A percentile compares a stretch with the other conserved stretches of the same genome.
These are phyloP conservation scores for Schizosaccharomyces japonicus DNA, from an alignment of 805 yeast species.

Conservation along the genomic window DNA sequence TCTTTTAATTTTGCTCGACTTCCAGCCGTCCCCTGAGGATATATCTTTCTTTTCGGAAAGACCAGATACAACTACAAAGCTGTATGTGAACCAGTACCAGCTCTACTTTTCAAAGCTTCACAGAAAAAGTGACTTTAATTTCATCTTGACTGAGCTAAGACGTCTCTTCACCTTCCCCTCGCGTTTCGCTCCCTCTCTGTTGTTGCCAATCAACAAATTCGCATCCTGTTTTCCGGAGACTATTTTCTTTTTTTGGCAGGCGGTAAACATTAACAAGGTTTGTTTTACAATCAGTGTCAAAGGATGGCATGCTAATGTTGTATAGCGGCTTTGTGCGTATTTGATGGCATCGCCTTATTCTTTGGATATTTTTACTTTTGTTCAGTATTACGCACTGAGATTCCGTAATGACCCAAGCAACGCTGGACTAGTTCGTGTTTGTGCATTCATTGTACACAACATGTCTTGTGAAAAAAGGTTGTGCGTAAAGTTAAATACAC, in stretches of 20 bases:
- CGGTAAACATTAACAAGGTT: constrained; percentile 40
- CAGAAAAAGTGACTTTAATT: constrained; percentile 16
- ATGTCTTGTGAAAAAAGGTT: constrained; percentile 14
- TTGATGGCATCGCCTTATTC: constrained; percentile 25
- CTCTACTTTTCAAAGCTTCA: constrained; percentile 17
- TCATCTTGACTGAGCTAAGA: constrained; percentile 14
- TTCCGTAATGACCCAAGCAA: constrained; percentile 18
- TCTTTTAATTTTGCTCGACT: constrained; percentile 34
- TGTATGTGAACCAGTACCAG: constrained; percentile 14
- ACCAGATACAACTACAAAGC: background rate
- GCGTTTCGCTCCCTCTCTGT: constrained; percentile 16
- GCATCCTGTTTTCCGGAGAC: constrained; percentile 29
- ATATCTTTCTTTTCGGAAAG: background rate
- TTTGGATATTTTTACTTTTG: constrained; percentile 28
- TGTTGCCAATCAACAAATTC: constrained; percentile 14
- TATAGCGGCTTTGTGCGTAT: constrained; percentile 14
- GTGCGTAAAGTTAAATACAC: constrained; percentile 10
- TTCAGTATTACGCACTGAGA: constrained; percentile 34
- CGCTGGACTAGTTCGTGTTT: constrained; percentile 15
- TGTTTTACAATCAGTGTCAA: background rate
- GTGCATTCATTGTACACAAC: constrained; percentile 15
- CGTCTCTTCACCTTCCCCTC: constrained; percentile 18
- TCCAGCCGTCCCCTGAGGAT: constrained; percentile 28
- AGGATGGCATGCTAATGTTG: background rate
- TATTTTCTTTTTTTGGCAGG: constrained; percentile 49